Conservation (phyloP, 176 grass and related monocot species). For the Dactylis glomerata region DNA sequence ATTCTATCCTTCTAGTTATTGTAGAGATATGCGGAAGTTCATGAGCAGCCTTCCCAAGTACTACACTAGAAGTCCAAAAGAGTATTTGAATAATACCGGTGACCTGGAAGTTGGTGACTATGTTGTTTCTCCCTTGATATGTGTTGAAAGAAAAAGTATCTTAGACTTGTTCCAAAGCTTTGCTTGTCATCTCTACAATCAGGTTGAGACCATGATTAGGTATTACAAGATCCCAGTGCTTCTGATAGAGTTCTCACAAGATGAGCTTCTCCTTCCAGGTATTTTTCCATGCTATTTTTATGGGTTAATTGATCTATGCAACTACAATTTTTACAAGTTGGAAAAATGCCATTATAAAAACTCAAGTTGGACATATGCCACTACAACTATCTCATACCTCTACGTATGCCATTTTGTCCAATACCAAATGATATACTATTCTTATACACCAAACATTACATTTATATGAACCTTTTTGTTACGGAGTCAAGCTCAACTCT, state of each 20-base stretch:
- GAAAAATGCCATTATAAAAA: no score
- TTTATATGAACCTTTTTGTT: no score
- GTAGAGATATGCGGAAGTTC: constrained; percentile 97
- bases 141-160: constrained; percentile 96
- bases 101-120: constrained; percentile 97
- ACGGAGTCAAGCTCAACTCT: no score
- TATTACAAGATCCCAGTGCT: constrained; percentile 97
- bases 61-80: constrained; percentile 87
- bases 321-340: no score
- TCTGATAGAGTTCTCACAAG: constrained; percentile 93
- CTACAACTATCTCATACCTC: no score
- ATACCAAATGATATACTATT: no score
- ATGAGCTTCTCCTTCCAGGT: constrained; percentile 99
- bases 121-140: constrained; percentile 91
- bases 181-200: constrained; percentile 89
- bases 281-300: no score
- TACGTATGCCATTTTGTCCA: no score
- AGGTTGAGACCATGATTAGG: constrained; percentile 84
- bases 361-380: no score
- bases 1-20: constrained; percentile 57
- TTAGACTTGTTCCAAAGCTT: constrained; percentile 91
- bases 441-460: no score
- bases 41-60: constrained; percentile 98
- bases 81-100: constrained; percentile 82
- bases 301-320: no score